Conservation (phyloP, 2,329 filamentous ascomycete genomes). For the Aspergillus udagawae region DNA sequence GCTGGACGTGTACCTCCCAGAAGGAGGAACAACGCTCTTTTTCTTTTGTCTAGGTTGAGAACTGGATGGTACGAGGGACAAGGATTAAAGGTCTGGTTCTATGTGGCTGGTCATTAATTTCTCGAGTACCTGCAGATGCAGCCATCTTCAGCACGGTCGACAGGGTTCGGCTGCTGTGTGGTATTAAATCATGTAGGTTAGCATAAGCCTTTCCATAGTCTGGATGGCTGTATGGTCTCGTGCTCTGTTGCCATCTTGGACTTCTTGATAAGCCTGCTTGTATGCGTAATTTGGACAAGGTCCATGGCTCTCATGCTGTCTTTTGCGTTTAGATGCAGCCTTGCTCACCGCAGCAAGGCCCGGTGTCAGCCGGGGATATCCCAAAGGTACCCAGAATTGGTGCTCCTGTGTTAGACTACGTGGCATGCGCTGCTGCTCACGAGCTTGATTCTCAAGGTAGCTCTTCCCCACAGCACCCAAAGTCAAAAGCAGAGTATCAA, state of each 20-base stretch:
- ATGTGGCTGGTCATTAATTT: not conserved
- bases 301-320: not conserved
- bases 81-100: not conserved
- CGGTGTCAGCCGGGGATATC: no score
- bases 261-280: not conserved
- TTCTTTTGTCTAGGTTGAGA: not conserved
- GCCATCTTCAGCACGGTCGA: not conserved
- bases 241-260: not conserved
- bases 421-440: no score
- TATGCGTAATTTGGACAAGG: not conserved
- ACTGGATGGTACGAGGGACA: not conserved
- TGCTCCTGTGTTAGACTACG: not conserved
- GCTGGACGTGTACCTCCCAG: not conserved
- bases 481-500: not conserved
- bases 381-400: not conserved
- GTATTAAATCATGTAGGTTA: not conserved
- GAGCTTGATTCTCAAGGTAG: not conserved
- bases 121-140: not conserved
- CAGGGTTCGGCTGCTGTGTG: not conserved
- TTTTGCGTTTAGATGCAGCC: not conserved
- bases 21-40: not conserved
- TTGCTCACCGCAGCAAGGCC: not conserved
- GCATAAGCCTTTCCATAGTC: not conserved
- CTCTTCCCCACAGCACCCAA: not conserved
- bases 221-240: not conserved